Conservation (phyloP, 306 rosid species). For the Dryas alaskensis region DNA sequence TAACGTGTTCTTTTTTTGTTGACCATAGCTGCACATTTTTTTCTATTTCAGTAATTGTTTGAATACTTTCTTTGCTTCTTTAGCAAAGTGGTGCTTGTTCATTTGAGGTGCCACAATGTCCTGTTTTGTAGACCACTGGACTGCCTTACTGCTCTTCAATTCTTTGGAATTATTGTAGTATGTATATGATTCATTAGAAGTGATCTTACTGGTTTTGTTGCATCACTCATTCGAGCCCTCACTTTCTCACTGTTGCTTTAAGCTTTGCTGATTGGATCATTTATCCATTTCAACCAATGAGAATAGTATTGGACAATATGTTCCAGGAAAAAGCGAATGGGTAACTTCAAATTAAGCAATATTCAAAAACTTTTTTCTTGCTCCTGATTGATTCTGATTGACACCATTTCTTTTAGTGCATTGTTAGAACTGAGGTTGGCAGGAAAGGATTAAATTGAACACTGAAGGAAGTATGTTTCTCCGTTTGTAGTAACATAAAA, state of each 20-base stretch:
- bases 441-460: neutral
- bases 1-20: no score
- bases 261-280: neutral
- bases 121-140: neutral
- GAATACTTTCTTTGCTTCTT: neutral
- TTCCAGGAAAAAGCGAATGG: neutral
- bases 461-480: neutral
- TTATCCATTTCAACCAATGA: constrained; percentile 1
- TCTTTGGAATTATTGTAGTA: neutral
- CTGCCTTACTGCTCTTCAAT: constrained; percentile 6
- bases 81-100: neutral
- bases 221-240: neutral
- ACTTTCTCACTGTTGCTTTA: neutral
- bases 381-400: neutral
- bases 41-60: neutral
- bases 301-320: neutral
- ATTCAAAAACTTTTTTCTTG: neutral
- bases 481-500: neutral
- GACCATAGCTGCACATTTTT: neutral
- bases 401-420: neutral
- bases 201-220: neutral
- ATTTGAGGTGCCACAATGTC: neutral
- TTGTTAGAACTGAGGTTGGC: neutral
- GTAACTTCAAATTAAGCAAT: neutral
- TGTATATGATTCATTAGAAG: neutral